Percentiles rank a stretch among this genome's conserved stretches.
phyloP scores from a whole-genome alignment of 2,329 filamentous ascomycete species.

The Monosporascus sp. region DNA sequence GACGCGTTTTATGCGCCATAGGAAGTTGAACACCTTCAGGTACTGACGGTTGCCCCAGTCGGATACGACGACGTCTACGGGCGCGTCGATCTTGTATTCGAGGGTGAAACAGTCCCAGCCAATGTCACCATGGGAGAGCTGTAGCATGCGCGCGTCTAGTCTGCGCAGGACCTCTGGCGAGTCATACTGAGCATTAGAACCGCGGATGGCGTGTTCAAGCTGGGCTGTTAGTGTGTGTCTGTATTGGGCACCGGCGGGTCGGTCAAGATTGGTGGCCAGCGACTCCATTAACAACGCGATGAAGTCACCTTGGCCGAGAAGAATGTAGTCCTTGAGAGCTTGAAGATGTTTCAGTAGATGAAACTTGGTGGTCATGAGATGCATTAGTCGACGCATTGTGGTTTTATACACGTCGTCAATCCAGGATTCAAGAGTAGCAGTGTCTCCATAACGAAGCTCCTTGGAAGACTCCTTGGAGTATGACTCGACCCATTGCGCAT shows the following conservation, averaged over 20 bases:
- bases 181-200: slow-evolving; percentile 95
- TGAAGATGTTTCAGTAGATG: slow-evolving; percentile 87
- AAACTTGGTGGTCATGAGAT: slow-evolving; percentile 93
- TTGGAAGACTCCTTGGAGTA: slow-evolving; percentile 93
- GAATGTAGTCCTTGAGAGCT: slow-evolving; percentile 88
- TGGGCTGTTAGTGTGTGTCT: slow-evolving; percentile 96
- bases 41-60: slow-evolving; percentile 95
- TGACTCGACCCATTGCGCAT: slow-evolving; percentile 89
- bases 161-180: slow-evolving; percentile 84
- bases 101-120: slow-evolving; percentile 99
- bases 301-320: slow-evolving; percentile 94
- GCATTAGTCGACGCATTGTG: slow-evolving; percentile 90
- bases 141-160: slow-evolving; percentile 95
- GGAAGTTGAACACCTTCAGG: slow-evolving; percentile 97
- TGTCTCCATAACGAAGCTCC: slow-evolving; percentile 88
- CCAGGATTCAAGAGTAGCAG: slow-evolving; percentile 80
- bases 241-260: slow-evolving; percentile 94
- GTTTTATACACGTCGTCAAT: slow-evolving; percentile 98
- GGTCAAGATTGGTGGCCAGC: slow-evolving; percentile 83
- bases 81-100: slow-evolving; percentile 96
- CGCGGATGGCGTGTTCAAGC: slow-evolving; percentile 91
- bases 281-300: slow-evolving; percentile 97
- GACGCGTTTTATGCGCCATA: slow-evolving; percentile 96
- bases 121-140: slow-evolving; percentile 92
- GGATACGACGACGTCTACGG: slow-evolving; percentile 94